Percentiles rank a stretch among this genome's conserved stretches.
These are phyloP conservation scores for Colletotrichum sp. DNA, from an alignment of 2,329 filamentous ascomycete species.

Conservation along the genomic window DNA sequence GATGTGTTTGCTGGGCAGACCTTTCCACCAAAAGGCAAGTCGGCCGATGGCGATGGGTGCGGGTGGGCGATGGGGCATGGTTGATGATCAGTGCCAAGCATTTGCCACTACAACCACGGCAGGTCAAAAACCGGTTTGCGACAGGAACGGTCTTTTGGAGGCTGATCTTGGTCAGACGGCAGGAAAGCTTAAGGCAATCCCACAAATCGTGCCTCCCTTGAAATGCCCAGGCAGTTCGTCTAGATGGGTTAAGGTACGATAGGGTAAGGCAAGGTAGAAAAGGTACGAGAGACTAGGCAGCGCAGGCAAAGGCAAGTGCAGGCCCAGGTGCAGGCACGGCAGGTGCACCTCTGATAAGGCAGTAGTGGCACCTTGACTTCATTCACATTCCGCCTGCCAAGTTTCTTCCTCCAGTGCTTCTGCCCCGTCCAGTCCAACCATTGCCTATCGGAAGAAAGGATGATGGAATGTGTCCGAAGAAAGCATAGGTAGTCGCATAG, in stretches of 20 bases:
- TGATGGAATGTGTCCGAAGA: not conserved
- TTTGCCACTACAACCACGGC: conserved; percentile 13
- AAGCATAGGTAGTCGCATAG: not conserved
- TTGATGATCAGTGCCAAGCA: conserved; percentile 21
- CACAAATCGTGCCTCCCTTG: not conserved
- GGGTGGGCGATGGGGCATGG: not conserved
- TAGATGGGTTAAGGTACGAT: not conserved
- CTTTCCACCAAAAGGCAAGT: not conserved
- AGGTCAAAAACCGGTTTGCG: conserved; percentile 19
- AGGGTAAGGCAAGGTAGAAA: not conserved
- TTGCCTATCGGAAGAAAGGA: not conserved
- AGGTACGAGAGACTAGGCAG: not conserved
- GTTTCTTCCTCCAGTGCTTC: not conserved
- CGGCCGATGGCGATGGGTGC: not conserved
- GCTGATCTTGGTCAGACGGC: conserved; percentile 16
- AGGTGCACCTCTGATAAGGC: not conserved
- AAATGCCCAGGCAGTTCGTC: not conserved
- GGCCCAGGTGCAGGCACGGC: not conserved
- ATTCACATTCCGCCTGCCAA: not conserved
- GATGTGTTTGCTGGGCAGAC: not conserved
- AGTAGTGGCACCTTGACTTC: not conserved
- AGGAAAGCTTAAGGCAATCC: conserved; percentile 5
- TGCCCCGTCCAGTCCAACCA: not conserved
- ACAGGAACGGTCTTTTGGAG: conserved; percentile 17
- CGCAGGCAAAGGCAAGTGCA: not conserved